phyloP scores from a whole-genome alignment of 768 basidiomycete genomes.

The Collybiopsis luxurians region DNA sequence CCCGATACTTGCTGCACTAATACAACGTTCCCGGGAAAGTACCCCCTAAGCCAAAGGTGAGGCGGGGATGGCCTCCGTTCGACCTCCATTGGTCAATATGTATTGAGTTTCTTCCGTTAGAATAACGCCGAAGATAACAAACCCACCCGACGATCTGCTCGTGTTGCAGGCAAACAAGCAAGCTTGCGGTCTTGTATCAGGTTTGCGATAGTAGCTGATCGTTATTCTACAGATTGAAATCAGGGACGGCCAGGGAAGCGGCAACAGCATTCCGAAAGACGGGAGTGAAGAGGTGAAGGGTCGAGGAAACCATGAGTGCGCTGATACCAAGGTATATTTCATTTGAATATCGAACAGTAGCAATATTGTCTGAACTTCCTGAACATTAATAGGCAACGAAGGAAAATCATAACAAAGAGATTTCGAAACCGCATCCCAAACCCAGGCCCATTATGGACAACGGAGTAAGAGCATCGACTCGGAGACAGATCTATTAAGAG shows the following conservation, averaged over 20 bases:
- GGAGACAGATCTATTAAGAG: not conserved
- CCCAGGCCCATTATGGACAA: not conserved
- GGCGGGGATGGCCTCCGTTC: not conserved
- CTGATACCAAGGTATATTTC: not conserved
- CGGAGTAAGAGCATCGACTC: not conserved
- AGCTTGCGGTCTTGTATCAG: not conserved
- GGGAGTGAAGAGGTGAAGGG: not conserved
- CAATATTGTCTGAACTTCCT: not conserved
- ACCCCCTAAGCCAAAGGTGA: not conserved
- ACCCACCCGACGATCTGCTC: slow-evolving; percentile 8
- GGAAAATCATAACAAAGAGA: not conserved
- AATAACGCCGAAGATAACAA: slow-evolving; percentile 9
- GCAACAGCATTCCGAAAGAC: too few species aligned
- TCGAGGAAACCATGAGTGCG: not conserved
- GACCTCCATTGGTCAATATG: not conserved
- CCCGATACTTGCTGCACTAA: too few species aligned
- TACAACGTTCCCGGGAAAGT: not conserved
- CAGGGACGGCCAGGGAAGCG: too few species aligned
- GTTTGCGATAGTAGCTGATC: not conserved
- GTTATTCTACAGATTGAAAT: not conserved
- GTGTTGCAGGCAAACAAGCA: slow-evolving; percentile 7
- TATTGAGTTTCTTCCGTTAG: not conserved
- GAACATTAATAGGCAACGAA: not conserved
- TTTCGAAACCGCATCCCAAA: not conserved
- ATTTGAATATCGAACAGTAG: not conserved